Percentiles rank a stretch among this genome's conserved stretches.
phyloP scores from a whole-genome alignment of 2,329 filamentous ascomycete species.

The Alternaria conjuncta region DNA sequence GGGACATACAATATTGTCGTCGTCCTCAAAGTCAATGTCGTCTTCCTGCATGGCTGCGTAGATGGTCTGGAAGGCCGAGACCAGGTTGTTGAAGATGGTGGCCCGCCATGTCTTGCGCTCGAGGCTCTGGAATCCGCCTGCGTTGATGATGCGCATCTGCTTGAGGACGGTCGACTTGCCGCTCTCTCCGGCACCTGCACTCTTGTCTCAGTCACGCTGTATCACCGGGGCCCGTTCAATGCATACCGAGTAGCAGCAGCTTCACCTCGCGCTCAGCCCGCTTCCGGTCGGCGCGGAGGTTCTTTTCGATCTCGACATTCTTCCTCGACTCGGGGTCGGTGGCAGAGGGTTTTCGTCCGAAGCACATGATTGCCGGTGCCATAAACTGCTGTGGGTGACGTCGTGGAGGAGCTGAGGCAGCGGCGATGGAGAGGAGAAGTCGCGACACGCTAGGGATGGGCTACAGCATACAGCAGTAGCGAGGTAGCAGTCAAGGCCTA shows the following conservation, averaged over 20 bases:
- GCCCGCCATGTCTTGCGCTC: slow-evolving; percentile 94
- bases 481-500: slow-evolving; percentile 3
- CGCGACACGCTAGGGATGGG: slow-evolving; percentile 6
- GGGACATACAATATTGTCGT: slow-evolving; percentile 75
- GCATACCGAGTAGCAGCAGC: slow-evolving; percentile 85
- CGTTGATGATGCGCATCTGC: slow-evolving; percentile 98
- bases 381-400: slow-evolving; percentile 24
- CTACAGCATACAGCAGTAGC: slow-evolving; percentile 8
- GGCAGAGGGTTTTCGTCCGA: slow-evolving; percentile 57
- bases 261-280: slow-evolving; percentile 86
- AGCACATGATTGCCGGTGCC: slow-evolving; percentile 58
- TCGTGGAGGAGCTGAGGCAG: slow-evolving; percentile 3
- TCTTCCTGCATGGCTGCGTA: slow-evolving; percentile 90
- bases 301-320: slow-evolving; percentile 80
- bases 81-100: slow-evolving; percentile 93
- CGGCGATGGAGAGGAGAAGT: slow-evolving; percentile 5
- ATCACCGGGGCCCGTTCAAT: not conserved
- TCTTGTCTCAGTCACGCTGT: slow-evolving; percentile 30
- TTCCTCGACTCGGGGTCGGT: slow-evolving; percentile 56
- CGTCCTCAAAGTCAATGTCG: slow-evolving; percentile 76
- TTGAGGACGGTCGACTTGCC: slow-evolving; percentile 97
- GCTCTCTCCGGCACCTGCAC: slow-evolving; percentile 86
- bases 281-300: slow-evolving; percentile 87
- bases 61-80: slow-evolving; percentile 90
- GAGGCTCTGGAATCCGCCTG: slow-evolving; percentile 85